A percentile compares a stretch with the other conserved stretches of the same genome.
Conservation (phyloP, 1,284 basidiomycete genomes). For the Albatrellus sp. region DNA sequence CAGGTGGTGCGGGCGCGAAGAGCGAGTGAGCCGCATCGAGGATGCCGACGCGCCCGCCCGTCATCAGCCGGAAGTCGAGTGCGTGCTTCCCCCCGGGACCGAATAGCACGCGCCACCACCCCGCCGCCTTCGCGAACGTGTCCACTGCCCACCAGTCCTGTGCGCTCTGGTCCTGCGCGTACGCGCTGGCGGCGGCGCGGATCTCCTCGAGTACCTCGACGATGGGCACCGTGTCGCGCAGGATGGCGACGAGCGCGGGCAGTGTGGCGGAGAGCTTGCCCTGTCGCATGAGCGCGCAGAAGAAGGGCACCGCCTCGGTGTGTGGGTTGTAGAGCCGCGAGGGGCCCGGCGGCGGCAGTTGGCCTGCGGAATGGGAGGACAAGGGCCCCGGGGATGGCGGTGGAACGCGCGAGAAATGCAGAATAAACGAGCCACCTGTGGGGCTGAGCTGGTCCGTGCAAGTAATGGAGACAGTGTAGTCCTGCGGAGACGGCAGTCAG, state of each 20-base stretch:
- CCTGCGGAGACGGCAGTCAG: conserved; percentile 22
- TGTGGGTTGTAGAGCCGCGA: conserved; percentile 43
- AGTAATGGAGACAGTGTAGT: conserved; percentile 62
- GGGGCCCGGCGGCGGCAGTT: no score
- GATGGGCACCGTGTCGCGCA: conserved; percentile 65
- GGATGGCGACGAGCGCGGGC: conserved; percentile 47
- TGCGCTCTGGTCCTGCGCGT: conserved; percentile 60
- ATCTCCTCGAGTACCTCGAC: conserved; percentile 59
- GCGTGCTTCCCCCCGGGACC: conserved; percentile 40
- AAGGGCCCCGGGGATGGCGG: conserved; percentile 11
- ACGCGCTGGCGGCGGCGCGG: conserved; percentile 42
- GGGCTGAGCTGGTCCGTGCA: conserved; percentile 60
- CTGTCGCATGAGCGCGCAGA: conserved; percentile 50
- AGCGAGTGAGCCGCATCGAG: conserved; percentile 56
- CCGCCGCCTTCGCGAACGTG: conserved; percentile 61
- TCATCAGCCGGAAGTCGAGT: conserved; percentile 68
- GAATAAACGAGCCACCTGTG: conserved; percentile 52
- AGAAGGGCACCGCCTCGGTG: conserved; percentile 58
- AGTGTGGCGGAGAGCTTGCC: conserved; percentile 51
- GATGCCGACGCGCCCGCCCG: conserved; percentile 47
- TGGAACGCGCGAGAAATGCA: conserved; percentile 52
- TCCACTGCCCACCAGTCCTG: conserved; percentile 60
- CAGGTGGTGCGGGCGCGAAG: conserved; percentile 21
- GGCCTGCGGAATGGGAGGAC: neutral
- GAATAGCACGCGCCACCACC: conserved; percentile 62